Conservation (phyloP, 228 moss, liverwort and hornwort species). For the Sphagnum magellanicum region DNA sequence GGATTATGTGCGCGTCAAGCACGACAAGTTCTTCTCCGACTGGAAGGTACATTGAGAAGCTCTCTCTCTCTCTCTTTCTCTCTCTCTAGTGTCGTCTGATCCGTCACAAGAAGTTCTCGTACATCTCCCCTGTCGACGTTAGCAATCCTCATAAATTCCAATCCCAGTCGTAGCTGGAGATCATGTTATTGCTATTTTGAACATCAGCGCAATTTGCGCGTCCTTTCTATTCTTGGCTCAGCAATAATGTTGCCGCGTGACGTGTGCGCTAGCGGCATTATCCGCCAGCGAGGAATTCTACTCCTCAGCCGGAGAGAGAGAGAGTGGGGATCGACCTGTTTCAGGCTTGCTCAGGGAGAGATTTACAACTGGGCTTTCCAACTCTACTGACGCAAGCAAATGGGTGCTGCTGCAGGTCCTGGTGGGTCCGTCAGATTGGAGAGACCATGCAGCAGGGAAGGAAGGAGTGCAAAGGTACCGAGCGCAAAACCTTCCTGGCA, state of each 20-base stretch:
- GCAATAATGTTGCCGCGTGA: neutral
- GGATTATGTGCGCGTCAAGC: slow-evolving; percentile 75
- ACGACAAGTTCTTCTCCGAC: slow-evolving; percentile 81
- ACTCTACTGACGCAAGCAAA: no score
- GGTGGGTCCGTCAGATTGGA: slow-evolving; percentile 80
- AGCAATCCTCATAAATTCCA: neutral
- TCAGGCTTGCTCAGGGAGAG: no score
- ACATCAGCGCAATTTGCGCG: neutral
- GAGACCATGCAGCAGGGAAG: slow-evolving; percentile 63
- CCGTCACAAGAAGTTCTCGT: neutral
- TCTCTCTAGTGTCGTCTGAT: neutral
- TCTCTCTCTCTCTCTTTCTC: neutral
- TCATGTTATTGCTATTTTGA: neutral
- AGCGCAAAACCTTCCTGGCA: slow-evolving; percentile 57
- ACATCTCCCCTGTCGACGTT: neutral
- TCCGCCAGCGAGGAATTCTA: no score
- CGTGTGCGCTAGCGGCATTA: no score
- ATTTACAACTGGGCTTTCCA: neutral
- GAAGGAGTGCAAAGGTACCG: slow-evolving; percentile 57
- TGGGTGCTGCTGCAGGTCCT: slow-evolving; percentile 28
- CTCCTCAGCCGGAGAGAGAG: neutral
- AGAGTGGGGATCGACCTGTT: no score
- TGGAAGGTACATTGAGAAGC: slow-evolving; percentile 49
- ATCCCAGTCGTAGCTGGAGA: neutral
- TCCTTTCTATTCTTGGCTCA: neutral